Evolutionary conservation across 1,284 basidiomycete genomes (phyloP).

Genomic region (Papiliotrema terrestris): DNA sequence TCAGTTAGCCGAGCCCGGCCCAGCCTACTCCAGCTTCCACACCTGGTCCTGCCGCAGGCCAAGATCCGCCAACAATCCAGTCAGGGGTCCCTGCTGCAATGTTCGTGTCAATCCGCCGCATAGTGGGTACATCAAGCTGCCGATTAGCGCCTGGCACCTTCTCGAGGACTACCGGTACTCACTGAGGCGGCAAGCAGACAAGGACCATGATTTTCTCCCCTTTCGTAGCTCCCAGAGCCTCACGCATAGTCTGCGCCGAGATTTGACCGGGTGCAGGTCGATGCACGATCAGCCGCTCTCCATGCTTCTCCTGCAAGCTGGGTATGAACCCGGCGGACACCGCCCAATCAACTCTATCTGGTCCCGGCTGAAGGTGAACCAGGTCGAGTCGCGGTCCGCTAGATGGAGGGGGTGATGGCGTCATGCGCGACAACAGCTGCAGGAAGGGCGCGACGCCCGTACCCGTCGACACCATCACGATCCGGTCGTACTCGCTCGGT

Average conservation of each 20-base stretch:
- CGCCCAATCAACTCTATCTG: conserved; percentile 11
- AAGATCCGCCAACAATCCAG: conserved; percentile 34
- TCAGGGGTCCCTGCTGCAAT: conserved; percentile 39
- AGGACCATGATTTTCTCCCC: conserved; percentile 24
- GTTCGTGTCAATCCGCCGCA: conserved; percentile 37
- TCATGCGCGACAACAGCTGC: conserved; percentile 41
- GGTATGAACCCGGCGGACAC: conserved; percentile 13
- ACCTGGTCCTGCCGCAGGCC: conserved; percentile 35
- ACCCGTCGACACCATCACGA: conserved; percentile 48
- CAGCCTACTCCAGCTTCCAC: conserved; percentile 37
- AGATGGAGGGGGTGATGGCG: neutral
- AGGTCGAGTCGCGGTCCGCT: conserved; percentile 19
- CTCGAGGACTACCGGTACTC: conserved; percentile 8
- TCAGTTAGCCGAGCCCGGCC: neutral
- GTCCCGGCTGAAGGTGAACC: conserved; percentile 24
- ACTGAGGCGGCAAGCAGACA: conserved; percentile 41
- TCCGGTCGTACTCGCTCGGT: conserved; percentile 32
- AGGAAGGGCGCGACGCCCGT: conserved; percentile 48
- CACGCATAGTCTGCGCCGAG: conserved; percentile 2
- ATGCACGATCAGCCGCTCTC: conserved; percentile 8
- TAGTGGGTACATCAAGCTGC: conserved; percentile 23
- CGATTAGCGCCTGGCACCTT: neutral
- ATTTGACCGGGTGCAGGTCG: conserved; percentile 12
- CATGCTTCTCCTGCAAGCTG: conserved; percentile 10
- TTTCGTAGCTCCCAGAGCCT: neutral